Evolutionary conservation across 495 filamentous ascomycete genomes (phyloP), one percentile per base, ranked within the genome.

Genomic region (Penicillium manginii): DNA sequence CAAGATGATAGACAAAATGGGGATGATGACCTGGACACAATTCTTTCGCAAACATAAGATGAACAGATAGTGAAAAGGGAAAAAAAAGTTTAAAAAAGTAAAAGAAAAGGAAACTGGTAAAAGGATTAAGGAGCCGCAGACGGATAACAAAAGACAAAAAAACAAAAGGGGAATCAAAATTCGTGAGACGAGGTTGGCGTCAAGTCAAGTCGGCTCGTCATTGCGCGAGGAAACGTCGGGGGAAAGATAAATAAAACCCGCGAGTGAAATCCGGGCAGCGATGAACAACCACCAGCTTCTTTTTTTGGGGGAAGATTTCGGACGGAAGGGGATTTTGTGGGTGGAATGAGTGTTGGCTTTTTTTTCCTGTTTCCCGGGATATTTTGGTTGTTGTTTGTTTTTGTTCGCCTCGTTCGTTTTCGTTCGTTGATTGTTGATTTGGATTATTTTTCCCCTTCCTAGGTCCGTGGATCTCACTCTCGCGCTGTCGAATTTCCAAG

Each of bases 161-260:
- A 74, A 74, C 73, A 75, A 71, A 77, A 70, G 73, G 71, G 74
- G 74, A 76, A 77, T 76, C 74, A 75, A 77, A 66, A 77, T 75
- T 73, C 69, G 71, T 70, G 74, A 76, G 74, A 72, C 67, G 76
- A 77, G 73, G 74, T 66, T 67, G 65, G 74, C 70, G 70, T 75
- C 65, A 72, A 69, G 70, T 75, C 65, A 72, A 69, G 50, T 39
- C 56, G 62, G 50, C 54, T 63, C 53, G 58, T 67, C 68, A 68
- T 29, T 31, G 50, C 49, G 54, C 50, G 55, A 62, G 68, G 59
- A 61, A 67, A 68, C 58, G 60, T 70, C 63, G 31, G 21, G 21
- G 26, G 21, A 52, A 52, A 35, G n/a, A n/a, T 10, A 18, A 22
- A 17, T 18, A 49, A 52, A 39, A 49, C 50, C 57, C 22, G 33